Conservation (phyloP, 352 stramenopile species). For the Phytophthora hibernalis region DNA sequence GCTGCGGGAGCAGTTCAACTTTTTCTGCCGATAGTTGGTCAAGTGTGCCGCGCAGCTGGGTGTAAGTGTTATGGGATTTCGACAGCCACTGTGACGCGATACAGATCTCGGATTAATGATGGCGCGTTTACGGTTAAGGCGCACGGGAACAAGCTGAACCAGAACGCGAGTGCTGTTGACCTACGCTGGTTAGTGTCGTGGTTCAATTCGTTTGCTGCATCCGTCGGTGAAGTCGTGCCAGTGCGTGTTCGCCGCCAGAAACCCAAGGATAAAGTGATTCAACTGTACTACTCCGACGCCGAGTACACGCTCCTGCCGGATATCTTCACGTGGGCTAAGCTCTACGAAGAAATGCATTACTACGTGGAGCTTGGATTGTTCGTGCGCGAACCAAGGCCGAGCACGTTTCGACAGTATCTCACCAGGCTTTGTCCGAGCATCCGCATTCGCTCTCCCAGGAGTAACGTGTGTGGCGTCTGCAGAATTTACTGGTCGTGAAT, state of each 20-base stretch:
- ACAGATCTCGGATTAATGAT: no score
- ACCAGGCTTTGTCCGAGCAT: not conserved
- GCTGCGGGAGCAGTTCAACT: no score
- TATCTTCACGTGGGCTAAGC: not conserved
- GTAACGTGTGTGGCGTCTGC: not conserved
- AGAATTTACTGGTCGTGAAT: not conserved
- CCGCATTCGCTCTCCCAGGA: not conserved
- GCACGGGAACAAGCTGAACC: no score
- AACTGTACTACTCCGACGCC: not conserved
- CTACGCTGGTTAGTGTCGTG: no score
- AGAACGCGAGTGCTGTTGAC: no score
- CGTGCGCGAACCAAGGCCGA: not conserved
- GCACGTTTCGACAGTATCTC: not conserved
- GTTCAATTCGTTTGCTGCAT: not conserved
- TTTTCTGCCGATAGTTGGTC: no score
- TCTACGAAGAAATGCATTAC: constrained; percentile 3
- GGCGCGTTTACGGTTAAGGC: no score
- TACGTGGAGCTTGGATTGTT: not conserved
- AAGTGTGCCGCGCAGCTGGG: no score
- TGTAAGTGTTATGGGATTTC: no score
- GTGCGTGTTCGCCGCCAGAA: not conserved
- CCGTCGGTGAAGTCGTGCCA: not conserved
- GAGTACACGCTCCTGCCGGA: not conserved
- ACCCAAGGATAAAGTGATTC: not conserved
- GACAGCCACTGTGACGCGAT: no score